Conservation (phyloP, 2,329 filamentous ascomycete genomes). For the Colletotrichum caudatum region DNA sequence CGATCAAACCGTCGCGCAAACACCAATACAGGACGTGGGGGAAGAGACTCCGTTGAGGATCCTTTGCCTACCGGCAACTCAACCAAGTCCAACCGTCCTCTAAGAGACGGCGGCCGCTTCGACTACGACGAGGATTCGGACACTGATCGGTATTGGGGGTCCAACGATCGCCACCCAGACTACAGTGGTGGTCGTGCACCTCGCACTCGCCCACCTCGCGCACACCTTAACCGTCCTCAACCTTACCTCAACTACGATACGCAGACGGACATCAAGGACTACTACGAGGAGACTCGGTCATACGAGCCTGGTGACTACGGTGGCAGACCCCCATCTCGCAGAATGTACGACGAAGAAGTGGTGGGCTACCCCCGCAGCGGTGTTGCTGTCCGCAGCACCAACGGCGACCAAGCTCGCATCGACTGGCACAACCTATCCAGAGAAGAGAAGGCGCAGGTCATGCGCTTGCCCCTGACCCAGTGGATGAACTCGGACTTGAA, state of each 20-base stretch:
- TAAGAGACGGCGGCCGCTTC: slow-evolving; percentile 30
- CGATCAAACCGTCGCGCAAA: slow-evolving; percentile 25
- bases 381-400: slow-evolving; percentile 30
- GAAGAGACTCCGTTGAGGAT: slow-evolving; percentile 23
- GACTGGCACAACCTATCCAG: slow-evolving; percentile 55
- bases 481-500: slow-evolving; percentile 62
- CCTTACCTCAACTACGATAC: slow-evolving; percentile 38
- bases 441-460: slow-evolving; percentile 56
- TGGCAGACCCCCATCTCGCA: slow-evolving; percentile 33
- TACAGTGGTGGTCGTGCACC: slow-evolving; percentile 35
- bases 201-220: slow-evolving; percentile 36
- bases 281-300: slow-evolving; percentile 37
- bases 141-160: slow-evolving; percentile 38
- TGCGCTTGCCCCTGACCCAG: slow-evolving; percentile 58
- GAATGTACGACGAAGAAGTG: slow-evolving; percentile 41
- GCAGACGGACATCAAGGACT: slow-evolving; percentile 28
- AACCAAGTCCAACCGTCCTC: slow-evolving; percentile 25
- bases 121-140: slow-evolving; percentile 40
- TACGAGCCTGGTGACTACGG: slow-evolving; percentile 36
- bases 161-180: slow-evolving; percentile 31
- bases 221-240: slow-evolving; percentile 39
- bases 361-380: slow-evolving; percentile 30
- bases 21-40: background rate
- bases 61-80: slow-evolving; percentile 22
- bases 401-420: slow-evolving; percentile 45